Conservation (phyloP, 495 filamentous ascomycete genomes). For the Chaetomium cochliodes region DNA sequence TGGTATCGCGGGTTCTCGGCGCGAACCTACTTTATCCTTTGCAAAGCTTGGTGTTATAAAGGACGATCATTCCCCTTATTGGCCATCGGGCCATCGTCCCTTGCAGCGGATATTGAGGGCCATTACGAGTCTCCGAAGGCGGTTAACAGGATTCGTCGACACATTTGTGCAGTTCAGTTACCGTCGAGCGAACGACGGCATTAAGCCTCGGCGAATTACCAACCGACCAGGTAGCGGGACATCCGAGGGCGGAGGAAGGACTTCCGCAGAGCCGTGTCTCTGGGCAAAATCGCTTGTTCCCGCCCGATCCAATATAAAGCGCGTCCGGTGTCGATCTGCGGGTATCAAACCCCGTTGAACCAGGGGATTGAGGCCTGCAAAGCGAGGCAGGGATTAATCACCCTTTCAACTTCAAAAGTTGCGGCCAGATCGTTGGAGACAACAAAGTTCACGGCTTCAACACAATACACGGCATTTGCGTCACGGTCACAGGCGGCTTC, state of each 20-base stretch:
- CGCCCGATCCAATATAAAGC: not conserved
- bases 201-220: slow-evolving; percentile 9
- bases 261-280: slow-evolving; percentile 18
- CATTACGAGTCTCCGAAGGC: not conserved
- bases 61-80: not conserved
- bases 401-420: not conserved
- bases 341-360: not conserved
- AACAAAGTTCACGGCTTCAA: too few relatives aligned
- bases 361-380: not conserved
- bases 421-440: too few relatives aligned
- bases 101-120: slow-evolving; percentile 4
- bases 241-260: slow-evolving; percentile 15
- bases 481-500: too few relatives aligned
- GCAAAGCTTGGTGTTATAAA: not conserved
- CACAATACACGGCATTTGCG: too few relatives aligned
- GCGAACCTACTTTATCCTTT: not conserved
- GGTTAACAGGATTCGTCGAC: not conserved
- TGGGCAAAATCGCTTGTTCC: slow-evolving; percentile 14
- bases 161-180: not conserved
- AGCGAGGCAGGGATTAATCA: too few relatives aligned
- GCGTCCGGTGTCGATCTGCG: not conserved
- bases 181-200: not conserved
- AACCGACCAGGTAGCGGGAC: not conserved
- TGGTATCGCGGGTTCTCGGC: not conserved
- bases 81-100: not conserved